Base-by-base conservation (phyloP, 2,329 filamentous ascomycete species). In the Huntiella decipiens region DNA sequence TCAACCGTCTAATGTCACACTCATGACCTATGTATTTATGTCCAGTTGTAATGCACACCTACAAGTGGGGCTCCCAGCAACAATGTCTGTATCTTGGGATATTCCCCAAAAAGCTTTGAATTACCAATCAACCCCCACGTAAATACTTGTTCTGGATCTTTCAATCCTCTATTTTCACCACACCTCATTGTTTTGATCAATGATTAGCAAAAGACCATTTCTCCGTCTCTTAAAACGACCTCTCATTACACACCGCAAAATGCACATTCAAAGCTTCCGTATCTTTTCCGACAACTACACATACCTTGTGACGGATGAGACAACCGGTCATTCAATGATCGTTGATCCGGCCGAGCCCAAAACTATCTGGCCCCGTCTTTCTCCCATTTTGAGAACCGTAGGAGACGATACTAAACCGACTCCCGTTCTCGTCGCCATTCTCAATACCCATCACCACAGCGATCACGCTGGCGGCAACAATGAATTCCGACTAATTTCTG, bases 371-470 rank as follows among this genome's bases (percentile, higher is more conserved):
- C 74, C 74, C 0, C 61, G 77, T 12, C 63, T 98, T 44, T 79
- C 88, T 58, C 71, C 86, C 52, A 10, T 16, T 12, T 77, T 45
- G 13, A 32, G 6, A 15, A 19, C 82, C 50, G 79, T 83, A 4
- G 63, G 76, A 36, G 64, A 67, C 16, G 79, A 80, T 12, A 73
- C 74, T 54, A 28, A 8, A 28, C 22, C 22, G 8, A 31, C 40
- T 4, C 84, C 94, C 57, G 87, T 92, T 54, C 65, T 98, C 51
- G 86, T 73, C 17, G 82, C 79, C 43, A 93, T 98, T 57, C 78
- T 96, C 56, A 98, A 98, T 59, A 98, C 91, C 1, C 91, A 98
- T 57, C 88, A 96, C 59, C 91, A 98, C 60, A 80, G 79, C 68
- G 91, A 98, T 54, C 91, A 98, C 62, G 80, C 91, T 1, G 91